Evolutionary conservation across 768 basidiomycete species (phyloP), one percentile per base, ranked within the genome.

Genomic region (Termitomyces sp.): DNA sequence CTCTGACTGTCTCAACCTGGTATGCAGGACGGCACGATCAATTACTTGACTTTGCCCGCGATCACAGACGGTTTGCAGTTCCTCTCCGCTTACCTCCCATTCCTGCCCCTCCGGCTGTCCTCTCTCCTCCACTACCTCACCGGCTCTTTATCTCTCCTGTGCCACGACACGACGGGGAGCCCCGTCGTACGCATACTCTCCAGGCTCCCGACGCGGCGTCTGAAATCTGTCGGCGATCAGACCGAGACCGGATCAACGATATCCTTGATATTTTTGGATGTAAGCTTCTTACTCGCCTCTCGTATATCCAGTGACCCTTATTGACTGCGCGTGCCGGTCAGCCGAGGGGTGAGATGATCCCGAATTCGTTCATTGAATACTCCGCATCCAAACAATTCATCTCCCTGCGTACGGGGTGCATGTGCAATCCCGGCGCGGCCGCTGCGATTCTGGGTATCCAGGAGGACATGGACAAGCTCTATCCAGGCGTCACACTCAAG

Each of bases 401-500:
- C 57, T 91, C 90, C 18, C 71, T 93, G 33, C 85, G 91, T 44
- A 90, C 90, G 3, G 91, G 91, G 0, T 94, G 91, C 69, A 86
- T 92, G 83, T 94, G 92, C 67, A 94, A 93, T 62, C 89, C 91
- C 16, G 92, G 92, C 10, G 91, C 85, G 18, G 88, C 90, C 0
- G 84, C 88, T 1, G 81, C 87, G 5, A 72, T 93, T 16, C 77
- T 92, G 5, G 85, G 85, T 0, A 79, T 91, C 32, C 72, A 84
- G 58, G 75, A 79, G 20, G 77, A 85, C 57, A 92, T 91, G 89
- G 72, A 75, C 6, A 72, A 68, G 14, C 77, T 91, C 0, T 82
- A 77, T 60, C 72, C 77, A 1, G 87, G 86, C 5, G 78, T 83
- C 42, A 85, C 83, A 6, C 74, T 87, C 50, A 72, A 75, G 26